Base-by-base conservation (phyloP, 192 early-diverging fungal genomes). In the Umbelopsis sp. region DNA sequence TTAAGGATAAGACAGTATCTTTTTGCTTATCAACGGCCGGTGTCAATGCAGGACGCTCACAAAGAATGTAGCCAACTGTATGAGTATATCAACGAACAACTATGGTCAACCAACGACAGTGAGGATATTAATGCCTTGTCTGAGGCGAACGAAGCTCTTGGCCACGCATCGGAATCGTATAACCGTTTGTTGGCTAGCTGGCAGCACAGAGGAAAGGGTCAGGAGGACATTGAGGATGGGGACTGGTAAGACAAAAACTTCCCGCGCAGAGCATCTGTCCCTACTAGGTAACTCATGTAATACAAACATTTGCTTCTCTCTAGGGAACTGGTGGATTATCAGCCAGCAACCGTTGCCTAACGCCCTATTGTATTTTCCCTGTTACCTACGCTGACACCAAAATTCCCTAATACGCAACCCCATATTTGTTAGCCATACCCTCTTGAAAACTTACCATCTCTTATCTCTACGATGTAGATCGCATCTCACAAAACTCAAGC, bases 311-410 rank as follows among this genome's bases (percentile, higher is more conserved):
- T 49, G 16, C 48, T 49, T 30, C 18, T 49, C 27, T 35, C 12
- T 61, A 61, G 55, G 55, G 55, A 61, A 61, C 35, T 61, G 30
- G 55, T 61, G 11, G 55, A 61, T 33, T 61, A 61, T 35, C 55
- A 61, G 30, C 55, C 55, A 15, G 55, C 55, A 22, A 61, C 55
- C n/a, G 55, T 61, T 18, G 55, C 55, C 16, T 61, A 35, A 61
- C 23, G 10, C 18, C 20, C n/a, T 50, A 0, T 22, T 50, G n/a
- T 21, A 23, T 21, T 25, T 52, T 52, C 20, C 21, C 21, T 22
- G 25, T 30, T 30, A 30, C 27, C 27, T 30, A 21, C 51, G n/a
- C 22, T 22, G 25, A 4, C 51, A 25, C 6, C 37, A 6, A 41
- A 41, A 41, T 6, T 41, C 10, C 5, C 37, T 41, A 41, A 41